Evolutionary conservation across 805 yeast genomes (phyloP).

Genomic region (Metschnikowia picachoensis): DNA sequence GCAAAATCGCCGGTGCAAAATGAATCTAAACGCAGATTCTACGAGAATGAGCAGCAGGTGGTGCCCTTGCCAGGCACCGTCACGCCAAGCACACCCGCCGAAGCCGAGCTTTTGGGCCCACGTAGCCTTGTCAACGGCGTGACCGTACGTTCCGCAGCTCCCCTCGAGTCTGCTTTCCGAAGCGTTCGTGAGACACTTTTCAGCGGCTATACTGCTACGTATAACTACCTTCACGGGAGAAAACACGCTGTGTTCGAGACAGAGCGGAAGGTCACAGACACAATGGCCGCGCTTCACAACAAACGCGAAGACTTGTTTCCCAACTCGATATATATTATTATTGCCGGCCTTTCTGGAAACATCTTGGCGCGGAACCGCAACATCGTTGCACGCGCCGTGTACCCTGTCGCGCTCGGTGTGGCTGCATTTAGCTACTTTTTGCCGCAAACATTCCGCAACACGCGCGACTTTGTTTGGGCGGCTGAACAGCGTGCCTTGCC

Average conservation of each 20-base stretch:
- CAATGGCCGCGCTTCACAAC: conserved; percentile 61
- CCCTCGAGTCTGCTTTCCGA: conserved; percentile 47
- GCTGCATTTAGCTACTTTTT: conserved; percentile 65
- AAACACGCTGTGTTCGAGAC: conserved; percentile 49
- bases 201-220: conserved; percentile 24
- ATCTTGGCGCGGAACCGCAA: conserved; percentile 68
- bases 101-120: conserved; percentile 44
- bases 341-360: conserved; percentile 70
- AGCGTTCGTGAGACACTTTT: conserved; percentile 43
- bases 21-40: conserved; percentile 39
- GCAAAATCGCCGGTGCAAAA: conserved; percentile 7
- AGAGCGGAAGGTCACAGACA: conserved; percentile 61
- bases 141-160: conserved; percentile 48
- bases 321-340: conserved; percentile 60
- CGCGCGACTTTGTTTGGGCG: conserved; percentile 53
- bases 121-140: conserved; percentile 51
- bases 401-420: conserved; percentile 60
- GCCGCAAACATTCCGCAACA: conserved; percentile 68
- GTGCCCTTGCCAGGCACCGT: conserved; percentile 51
- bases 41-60: conserved; percentile 45
- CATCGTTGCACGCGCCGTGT: conserved; percentile 46
- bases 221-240: conserved; percentile 41
- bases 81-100: conserved; percentile 39
- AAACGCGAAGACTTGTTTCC: conserved; percentile 69
- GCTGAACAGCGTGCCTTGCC: conserved; percentile 62